Base-by-base conservation (phyloP, 1,139 yeast species). In the Magnusiomyces sp. region DNA sequence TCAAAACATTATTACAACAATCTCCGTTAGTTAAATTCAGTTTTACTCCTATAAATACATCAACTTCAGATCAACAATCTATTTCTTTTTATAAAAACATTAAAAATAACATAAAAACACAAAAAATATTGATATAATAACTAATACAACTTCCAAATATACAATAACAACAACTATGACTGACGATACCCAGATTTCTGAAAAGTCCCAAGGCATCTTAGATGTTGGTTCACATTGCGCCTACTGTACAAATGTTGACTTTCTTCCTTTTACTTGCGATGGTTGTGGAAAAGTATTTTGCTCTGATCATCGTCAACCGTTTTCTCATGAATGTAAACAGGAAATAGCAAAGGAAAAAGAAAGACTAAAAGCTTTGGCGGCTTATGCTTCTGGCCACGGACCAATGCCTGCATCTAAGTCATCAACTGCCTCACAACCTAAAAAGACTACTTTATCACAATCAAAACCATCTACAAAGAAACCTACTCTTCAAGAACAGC, bases 161-260 rank as follows among this genome's bases (percentile, higher is more conserved):
- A n/a, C n/a, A 34, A 37, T 37, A 10, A 37, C 10, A 10, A 14
- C 20, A n/a, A 13, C 16, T 19, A 17, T 20, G 31, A 39, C 42
- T 20, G 31, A 39, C 11, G 29, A 23, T 23, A 23, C 29, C 7
- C 29, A 23, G 7, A 37, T 37, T 11, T 20, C 40, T 3, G 40
- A 37, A 37, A n/a, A 20, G 13, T 17, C 40, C 3, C 19, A 42
- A 6, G 79, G 80, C 16, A 63, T 77, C 36, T 67, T 80, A 60
- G 74, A 79, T 54, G 69, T 79, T 3, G 85, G 85, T 40, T 66
- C 71, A 49, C 79, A 79, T 60, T 80, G 85, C 61, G 56, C 56
- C 39, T 48, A 53, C 19, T 80, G 85, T 60, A 69, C 71, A 51
- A 72, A 69, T 54, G 66, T 79, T 16, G 84, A 80, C 59, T 80